Conservation (phyloP, 257 asterid genomes). For the Phtheirospermum japonicum region DNA sequence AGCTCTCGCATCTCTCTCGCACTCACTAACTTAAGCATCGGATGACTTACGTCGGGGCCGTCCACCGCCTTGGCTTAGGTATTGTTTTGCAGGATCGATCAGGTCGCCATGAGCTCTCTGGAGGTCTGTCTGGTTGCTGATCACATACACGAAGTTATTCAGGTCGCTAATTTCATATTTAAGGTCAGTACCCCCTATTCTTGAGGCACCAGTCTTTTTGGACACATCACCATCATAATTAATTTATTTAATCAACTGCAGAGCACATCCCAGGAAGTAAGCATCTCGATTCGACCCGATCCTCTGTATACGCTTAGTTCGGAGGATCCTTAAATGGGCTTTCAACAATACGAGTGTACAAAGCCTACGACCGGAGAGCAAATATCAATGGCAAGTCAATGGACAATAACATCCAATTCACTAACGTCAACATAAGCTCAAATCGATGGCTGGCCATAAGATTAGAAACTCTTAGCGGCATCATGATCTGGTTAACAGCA, state of each 20-base stretch:
- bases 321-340: constrained; percentile 77
- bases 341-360: constrained; percentile 75
- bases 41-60: too few species aligned
- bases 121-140: too few species aligned
- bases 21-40: too few species aligned
- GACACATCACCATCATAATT: too few species aligned
- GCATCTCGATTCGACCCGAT: constrained; percentile 73
- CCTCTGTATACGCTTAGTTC: constrained; percentile 82
- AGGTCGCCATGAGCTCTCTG: too few species aligned
- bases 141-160: too few species aligned
- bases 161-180: too few species aligned
- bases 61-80: too few species aligned
- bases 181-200: too few species aligned
- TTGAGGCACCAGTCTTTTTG: too few species aligned
- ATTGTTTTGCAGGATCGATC: too few species aligned
- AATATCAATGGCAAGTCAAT: constrained; percentile 58
- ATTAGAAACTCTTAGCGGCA: constrained; percentile 66
- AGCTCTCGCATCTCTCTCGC: too few species aligned
- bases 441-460: constrained; percentile 81
- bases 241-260: constrained; percentile 35
- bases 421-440: constrained; percentile 59
- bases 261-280: constrained; percentile 85
- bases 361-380: constrained; percentile 68
- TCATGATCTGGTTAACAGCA: constrained; percentile 82
- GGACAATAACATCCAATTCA: constrained; percentile 71